These are phyloP conservation scores for Petunia secreta DNA, from an alignment of 257 asterid genomes.

Conservation along the genomic window DNA sequence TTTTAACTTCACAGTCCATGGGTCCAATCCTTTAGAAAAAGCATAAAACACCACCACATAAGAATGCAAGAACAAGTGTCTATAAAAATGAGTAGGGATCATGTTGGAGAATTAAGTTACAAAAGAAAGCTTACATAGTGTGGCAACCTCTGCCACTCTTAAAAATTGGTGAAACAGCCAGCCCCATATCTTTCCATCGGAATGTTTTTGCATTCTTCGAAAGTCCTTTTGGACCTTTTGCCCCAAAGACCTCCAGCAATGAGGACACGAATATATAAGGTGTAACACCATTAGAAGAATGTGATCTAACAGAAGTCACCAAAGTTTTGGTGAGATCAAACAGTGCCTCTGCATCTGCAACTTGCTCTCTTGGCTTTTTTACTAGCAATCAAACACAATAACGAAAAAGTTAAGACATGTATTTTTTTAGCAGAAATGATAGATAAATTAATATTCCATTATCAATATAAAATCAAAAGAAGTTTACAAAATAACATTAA, in stretches of 20 bases:
- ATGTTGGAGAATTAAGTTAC: neutral
- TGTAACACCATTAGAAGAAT: conserved; percentile 36
- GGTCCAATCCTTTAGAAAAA: conserved; percentile 51
- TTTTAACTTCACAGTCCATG: conserved; percentile 43
- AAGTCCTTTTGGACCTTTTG: neutral
- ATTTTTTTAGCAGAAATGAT: neutral
- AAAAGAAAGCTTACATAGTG: conserved; percentile 46
- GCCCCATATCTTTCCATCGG: conserved; percentile 46
- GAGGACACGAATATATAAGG: conserved; percentile 50
- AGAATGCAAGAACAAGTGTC: conserved; percentile 13
- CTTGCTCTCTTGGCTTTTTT: conserved; percentile 60
- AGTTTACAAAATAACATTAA: neutral
- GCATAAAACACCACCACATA: neutral
- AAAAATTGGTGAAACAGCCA: conserved; percentile 38
- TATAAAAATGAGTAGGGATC: neutral
- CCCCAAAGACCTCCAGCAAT: conserved; percentile 41
- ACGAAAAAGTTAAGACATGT: neutral
- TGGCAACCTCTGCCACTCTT: conserved; percentile 38
- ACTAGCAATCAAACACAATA: conserved; percentile 37
- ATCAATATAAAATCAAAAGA: too few species aligned
- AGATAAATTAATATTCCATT: neutral
- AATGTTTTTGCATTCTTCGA: conserved; percentile 14
- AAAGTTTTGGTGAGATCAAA: conserved; percentile 47
- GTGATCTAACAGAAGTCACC: conserved; percentile 44
- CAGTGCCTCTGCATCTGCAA: conserved; percentile 66